These are phyloP conservation scores for Exophiala xenobiotica DNA, from an alignment of 2,329 filamentous ascomycete genomes.

Conservation along the genomic window DNA sequence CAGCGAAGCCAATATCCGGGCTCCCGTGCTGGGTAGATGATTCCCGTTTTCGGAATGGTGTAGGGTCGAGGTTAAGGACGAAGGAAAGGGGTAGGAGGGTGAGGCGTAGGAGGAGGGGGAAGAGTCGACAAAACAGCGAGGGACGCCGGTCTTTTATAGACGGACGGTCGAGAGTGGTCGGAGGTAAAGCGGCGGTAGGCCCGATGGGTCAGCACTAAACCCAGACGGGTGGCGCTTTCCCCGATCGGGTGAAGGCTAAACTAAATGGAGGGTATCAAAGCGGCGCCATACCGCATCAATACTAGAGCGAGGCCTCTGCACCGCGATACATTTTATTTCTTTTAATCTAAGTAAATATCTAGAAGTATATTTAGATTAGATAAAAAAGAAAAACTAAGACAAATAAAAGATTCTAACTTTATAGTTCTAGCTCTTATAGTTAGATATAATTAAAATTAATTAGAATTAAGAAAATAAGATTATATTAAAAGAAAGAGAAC, in stretches of 20 bases:
- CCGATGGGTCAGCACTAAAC: slow-evolving; percentile 1
- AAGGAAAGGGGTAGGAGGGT: background rate
- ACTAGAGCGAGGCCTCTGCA: background rate
- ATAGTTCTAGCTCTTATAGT: too few relatives aligned
- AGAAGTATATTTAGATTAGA: too few relatives aligned
- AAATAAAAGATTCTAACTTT: too few relatives aligned
- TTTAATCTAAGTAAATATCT: too few relatives aligned
- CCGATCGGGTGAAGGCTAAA: slow-evolving; percentile 1
- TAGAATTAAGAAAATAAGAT: too few relatives aligned
- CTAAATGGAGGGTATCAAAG: slow-evolving; percentile 1
- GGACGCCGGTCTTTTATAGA: slow-evolving; percentile 4
- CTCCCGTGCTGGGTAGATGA: background rate
- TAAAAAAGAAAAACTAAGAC: too few relatives aligned
- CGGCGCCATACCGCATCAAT: slow-evolving; percentile 6
- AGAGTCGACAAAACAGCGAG: slow-evolving; percentile 3
- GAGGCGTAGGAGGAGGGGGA: background rate
- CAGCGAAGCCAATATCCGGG: background rate
- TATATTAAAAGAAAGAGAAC: too few relatives aligned
- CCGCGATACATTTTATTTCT: too few relatives aligned
- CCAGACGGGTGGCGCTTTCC: background rate
- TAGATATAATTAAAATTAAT: too few relatives aligned
- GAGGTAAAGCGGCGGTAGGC: background rate
- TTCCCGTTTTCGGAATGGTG: background rate
- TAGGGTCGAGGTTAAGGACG: background rate
- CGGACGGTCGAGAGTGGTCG: background rate